A percentile compares a stretch with the other conserved stretches of the same genome.
phyloP scores from a whole-genome alignment of 176 grass and related monocot genomes.

The Oryza meyeriana region DNA sequence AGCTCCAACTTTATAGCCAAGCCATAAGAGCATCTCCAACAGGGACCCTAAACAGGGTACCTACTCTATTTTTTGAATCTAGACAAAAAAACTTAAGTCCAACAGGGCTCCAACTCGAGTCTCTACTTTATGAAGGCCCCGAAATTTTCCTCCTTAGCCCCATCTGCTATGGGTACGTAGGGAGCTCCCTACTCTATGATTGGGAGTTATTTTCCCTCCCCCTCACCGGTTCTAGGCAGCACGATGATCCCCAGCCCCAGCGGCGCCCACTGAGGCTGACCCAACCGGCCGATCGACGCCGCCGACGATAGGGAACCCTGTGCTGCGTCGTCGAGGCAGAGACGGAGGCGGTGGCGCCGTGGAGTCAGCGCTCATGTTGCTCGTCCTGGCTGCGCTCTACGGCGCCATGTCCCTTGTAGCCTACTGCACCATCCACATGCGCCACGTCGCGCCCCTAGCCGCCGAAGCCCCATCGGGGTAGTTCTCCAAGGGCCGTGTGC shows the following conservation, averaged over 20 bases:
- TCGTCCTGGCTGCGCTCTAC: constrained; percentile 67
- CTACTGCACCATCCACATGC: constrained; percentile 77
- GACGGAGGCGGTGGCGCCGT: constrained; percentile 1
- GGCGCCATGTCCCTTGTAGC: constrained; percentile 54
- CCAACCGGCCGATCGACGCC: neutral
- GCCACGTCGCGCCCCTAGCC: constrained; percentile 71
- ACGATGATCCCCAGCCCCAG: constrained; percentile 14
- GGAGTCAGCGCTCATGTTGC: constrained; percentile 50
- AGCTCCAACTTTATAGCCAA: too few species aligned
- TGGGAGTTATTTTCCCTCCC: too few species aligned
- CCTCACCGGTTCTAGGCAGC: neutral
- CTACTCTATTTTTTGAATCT: too few species aligned
- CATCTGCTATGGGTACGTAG: too few species aligned
- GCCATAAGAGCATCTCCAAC: too few species aligned
- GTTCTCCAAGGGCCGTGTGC: constrained; percentile 79
- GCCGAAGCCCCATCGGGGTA: constrained; percentile 41
- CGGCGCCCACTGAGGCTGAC: constrained; percentile 25
- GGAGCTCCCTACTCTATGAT: too few species aligned
- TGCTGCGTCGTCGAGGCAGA: neutral
- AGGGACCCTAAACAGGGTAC: too few species aligned
- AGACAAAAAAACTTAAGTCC: too few species aligned
- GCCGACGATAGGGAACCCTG: constrained; percentile 20
- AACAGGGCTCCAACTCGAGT: too few species aligned
- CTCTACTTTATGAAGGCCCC: too few species aligned
- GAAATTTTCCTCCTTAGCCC: too few species aligned